These are phyloP conservation scores for Quercus lobata DNA, from an alignment of 331 rosid genomes.

Conservation along the genomic window DNA sequence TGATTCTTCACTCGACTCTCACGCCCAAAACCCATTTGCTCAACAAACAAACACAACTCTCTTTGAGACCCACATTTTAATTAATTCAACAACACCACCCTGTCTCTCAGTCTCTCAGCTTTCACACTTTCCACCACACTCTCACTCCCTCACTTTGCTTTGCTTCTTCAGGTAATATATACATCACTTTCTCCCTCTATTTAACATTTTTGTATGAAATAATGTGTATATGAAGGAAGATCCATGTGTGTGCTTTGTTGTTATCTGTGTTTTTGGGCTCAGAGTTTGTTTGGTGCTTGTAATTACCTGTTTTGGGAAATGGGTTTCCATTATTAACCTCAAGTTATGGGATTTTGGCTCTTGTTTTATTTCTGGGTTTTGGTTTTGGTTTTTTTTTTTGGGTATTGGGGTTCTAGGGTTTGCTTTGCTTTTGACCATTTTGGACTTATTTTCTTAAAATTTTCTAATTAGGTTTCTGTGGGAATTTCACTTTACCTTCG, in stretches of 20 bases:
- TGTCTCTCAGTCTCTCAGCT: neutral
- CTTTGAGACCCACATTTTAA: neutral
- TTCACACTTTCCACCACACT: neutral
- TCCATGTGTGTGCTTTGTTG: constrained; percentile 2
- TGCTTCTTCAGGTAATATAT: constrained; percentile 28
- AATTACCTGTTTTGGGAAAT: constrained; percentile 16
- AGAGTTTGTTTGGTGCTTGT: constrained; percentile 2
- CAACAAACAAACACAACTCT: neutral
- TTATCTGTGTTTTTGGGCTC: neutral
- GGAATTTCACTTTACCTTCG: neutral
- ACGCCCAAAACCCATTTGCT: neutral
- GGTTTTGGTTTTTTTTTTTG: neutral
- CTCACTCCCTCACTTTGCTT: neutral
- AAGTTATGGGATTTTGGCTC: constrained; percentile 6
- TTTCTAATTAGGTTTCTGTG: constrained; percentile 9
- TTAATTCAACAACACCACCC: constrained; percentile 4
- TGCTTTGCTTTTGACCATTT: constrained; percentile 12
- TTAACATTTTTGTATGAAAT: neutral
- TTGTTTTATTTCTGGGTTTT: neutral
- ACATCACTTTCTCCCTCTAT: neutral
- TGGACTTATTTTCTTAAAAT: neutral
- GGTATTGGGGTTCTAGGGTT: constrained; percentile 28
- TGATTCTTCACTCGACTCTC: neutral
- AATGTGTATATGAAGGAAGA: neutral
- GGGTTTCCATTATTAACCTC: constrained; percentile 22